Evolutionary conservation across 371 early-diverging fungal genomes (phyloP), one percentile per base, ranked within the genome.

Genomic region (Coemansia sp.): DNA sequence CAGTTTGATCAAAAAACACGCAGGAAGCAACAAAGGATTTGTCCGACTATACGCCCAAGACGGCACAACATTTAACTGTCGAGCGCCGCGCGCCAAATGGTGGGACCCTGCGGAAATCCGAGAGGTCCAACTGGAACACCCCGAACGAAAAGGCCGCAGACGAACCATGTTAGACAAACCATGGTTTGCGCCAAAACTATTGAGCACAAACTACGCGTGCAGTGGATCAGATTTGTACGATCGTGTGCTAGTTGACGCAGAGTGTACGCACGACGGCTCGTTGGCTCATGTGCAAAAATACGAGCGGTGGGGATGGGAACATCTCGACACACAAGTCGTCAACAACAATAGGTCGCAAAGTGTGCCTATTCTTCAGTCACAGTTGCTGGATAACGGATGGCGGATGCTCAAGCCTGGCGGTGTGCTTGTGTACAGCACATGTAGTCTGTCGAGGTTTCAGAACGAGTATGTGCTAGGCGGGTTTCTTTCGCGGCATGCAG

Each of bases 221-320:
- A 23, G 40, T 11, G 78, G 70, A 29, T 40, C 39, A 2, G 65
- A 80, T 61, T 76, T 89, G 8, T 97, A 97, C 71, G 95, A 96
- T 78, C 91, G 91, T 68, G 94, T 95, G 0, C 70, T 97, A 39
- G 96, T 96, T 1, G 98, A 97, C 78, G 98, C 97, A 8, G 96
- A 97, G 76, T 97, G 97, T 58, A 95, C 97, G 5, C 97, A 97
- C 73, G 98, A 97, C 77, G 98, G 96, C 13, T 95, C 95, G 0
- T 87, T 97, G 46, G 83, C 82, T 0, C 97, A 96, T 82, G 82
- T 97, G 23, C 71, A 86, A 17, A 94, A 94, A 79, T 87, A 87
- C 67, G 87, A 24, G 23, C 36, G 84, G 65, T 90, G 89, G 84
- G 88, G 87, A 0, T 91, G 90, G 88, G 88, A 90, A 54, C 79